These are phyloP conservation scores for sunflower (Helianthus annuus) DNA, from an alignment of 129 eudicot genomes.

Conservation along the genomic window HanXRQr2.0-SUNRISE NC_035444.2:13602321-13602820, in stretches of 20 bases:
- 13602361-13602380: constrained; percentile 91
- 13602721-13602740: constrained; percentile 44
- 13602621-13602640: background rate
- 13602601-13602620: background rate
- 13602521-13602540: constrained; percentile 84
- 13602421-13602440: background rate
- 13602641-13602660: background rate
- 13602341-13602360: constrained; percentile 93
- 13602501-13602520: constrained; percentile 74
- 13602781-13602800: constrained; percentile 54
- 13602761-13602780: constrained; percentile 46
- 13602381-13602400: constrained; percentile 87
- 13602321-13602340: constrained; percentile 69
- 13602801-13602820: constrained; percentile 99
- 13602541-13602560: constrained; percentile 92
- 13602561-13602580: constrained; percentile 95
- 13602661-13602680: constrained; percentile 12
- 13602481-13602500: constrained; percentile 80
- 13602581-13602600: constrained; percentile 29
- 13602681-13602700: constrained; percentile 81
- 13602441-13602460: constrained; percentile 10
- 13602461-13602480: constrained; percentile 21
- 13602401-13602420: constrained; percentile 61
- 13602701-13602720: constrained; percentile 39
- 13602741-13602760: constrained; percentile 33